Conservation (phyloP, 1,284 basidiomycete species). For the Coniferiporia weirii region DNA sequence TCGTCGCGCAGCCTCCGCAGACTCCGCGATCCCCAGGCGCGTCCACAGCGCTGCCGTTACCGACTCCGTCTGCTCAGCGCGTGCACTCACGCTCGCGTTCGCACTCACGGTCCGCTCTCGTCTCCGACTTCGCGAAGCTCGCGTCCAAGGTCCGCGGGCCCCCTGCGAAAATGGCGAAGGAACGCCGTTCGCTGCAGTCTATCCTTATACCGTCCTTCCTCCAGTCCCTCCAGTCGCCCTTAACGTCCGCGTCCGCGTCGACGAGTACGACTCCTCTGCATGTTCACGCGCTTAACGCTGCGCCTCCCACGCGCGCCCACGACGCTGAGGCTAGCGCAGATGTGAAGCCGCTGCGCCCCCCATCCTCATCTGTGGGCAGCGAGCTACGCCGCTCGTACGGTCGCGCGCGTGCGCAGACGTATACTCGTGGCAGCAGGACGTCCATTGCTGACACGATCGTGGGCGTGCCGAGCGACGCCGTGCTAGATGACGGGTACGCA, state of each 20-base stretch:
- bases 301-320: neutral
- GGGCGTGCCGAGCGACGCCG: neutral
- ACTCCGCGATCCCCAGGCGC: slow-evolving; percentile 4
- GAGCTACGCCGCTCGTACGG: slow-evolving; percentile 2
- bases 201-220: slow-evolving; percentile 15
- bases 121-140: neutral
- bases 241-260: neutral
- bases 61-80: neutral
- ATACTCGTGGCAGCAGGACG: neutral
- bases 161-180: slow-evolving; percentile 8
- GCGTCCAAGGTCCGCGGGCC: neutral
- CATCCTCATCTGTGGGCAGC: neutral
- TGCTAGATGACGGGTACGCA: neutral
- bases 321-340: neutral
- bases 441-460: neutral
- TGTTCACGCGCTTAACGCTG: neutral
- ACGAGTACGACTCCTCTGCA: neutral
- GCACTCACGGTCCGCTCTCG: neutral
- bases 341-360: neutral
- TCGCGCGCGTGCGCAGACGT: slow-evolving; percentile 13
- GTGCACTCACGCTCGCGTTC: neutral
- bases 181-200: slow-evolving; percentile 14
- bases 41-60: neutral
- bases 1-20: neutral
- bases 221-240: slow-evolving; percentile 2